Conservation (phyloP, 1,284 basidiomycete genomes). For the Wolfiporia cocos region DNA sequence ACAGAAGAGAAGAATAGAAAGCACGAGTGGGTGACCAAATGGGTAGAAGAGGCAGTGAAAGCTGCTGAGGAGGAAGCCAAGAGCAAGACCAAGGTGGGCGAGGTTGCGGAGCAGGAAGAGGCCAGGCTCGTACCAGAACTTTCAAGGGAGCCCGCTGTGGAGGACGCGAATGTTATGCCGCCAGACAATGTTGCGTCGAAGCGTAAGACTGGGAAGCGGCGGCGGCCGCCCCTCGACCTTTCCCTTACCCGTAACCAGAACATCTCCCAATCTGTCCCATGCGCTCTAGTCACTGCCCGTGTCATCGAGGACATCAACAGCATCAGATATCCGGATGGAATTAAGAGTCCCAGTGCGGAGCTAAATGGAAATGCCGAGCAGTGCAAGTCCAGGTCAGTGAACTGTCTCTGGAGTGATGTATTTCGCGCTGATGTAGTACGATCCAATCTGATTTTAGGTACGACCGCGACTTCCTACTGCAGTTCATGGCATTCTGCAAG, state of each 20-base stretch:
- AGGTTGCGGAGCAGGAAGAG: conserved; percentile 23
- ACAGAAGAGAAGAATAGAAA: too few species aligned
- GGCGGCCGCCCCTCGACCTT: conserved; percentile 75
- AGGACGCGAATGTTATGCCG: conserved; percentile 30
- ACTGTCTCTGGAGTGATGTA: too few species aligned
- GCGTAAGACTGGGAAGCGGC: conserved; percentile 53
- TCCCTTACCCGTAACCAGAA: conserved; percentile 36
- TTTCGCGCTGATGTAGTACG: too few species aligned
- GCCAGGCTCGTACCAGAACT: too few species aligned
- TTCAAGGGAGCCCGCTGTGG: conserved; percentile 22
- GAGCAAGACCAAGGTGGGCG: conserved; percentile 20
- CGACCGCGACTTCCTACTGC: conserved; percentile 95
- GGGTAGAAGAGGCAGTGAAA: too few species aligned
- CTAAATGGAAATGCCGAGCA: conserved; percentile 82
- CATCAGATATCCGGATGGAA: conserved; percentile 80
- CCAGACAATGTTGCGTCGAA: conserved; percentile 44
- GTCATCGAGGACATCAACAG: conserved; percentile 80
- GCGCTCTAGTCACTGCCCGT: conserved; percentile 68
- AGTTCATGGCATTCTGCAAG: conserved; percentile 94
- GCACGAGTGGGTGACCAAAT: conserved; percentile 26
- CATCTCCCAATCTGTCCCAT: conserved; percentile 46
- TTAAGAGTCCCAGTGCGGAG: conserved; percentile 80
- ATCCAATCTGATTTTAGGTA: too few species aligned
- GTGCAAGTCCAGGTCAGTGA: conserved; percentile 75
- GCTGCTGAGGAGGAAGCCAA: too few species aligned